phyloP scores from a whole-genome alignment of 2,329 filamentous ascomycete genomes.

The Calonectria fujianensis region DNA sequence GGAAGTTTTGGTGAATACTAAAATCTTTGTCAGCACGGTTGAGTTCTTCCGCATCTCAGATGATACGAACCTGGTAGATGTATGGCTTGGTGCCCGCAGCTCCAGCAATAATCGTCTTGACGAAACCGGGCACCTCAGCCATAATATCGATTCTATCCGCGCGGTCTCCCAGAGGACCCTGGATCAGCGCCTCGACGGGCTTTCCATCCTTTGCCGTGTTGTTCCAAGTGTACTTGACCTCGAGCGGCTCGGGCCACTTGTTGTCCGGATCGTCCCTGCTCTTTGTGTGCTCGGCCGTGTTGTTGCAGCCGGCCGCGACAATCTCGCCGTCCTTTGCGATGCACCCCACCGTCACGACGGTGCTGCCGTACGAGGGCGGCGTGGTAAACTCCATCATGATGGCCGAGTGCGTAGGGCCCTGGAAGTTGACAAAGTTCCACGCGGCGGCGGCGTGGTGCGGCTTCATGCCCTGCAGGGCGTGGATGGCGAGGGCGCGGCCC shows the following conservation, averaged over 20 bases:
- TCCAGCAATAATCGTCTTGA: slow-evolving; percentile 93
- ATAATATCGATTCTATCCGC: slow-evolving; percentile 92
- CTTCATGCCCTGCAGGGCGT: slow-evolving; percentile 98
- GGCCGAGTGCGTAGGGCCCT: slow-evolving; percentile 89
- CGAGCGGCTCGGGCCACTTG: slow-evolving; percentile 91
- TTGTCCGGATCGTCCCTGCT: slow-evolving; percentile 83
- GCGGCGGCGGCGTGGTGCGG: slow-evolving; percentile 93
- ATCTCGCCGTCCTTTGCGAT: slow-evolving; percentile 89
- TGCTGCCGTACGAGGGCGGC: slow-evolving; percentile 92
- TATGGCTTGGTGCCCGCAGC: slow-evolving; percentile 96
- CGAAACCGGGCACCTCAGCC: slow-evolving; percentile 95
- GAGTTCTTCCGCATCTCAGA: slow-evolving; percentile 23
- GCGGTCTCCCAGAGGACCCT: slow-evolving; percentile 80
- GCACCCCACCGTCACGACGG: slow-evolving; percentile 88
- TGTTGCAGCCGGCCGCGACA: slow-evolving; percentile 80
- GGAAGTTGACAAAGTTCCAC: slow-evolving; percentile 97
- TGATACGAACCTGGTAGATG: slow-evolving; percentile 88
- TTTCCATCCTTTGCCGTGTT: slow-evolving; percentile 87
- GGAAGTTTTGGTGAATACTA: slow-evolving; percentile 83
- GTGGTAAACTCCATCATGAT: slow-evolving; percentile 98
- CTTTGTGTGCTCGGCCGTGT: slow-evolving; percentile 82
- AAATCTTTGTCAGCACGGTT: slow-evolving; percentile 39
- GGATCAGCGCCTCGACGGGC: slow-evolving; percentile 80
- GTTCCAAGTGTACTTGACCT: slow-evolving; percentile 84
- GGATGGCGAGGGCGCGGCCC: slow-evolving; percentile 85